Evolutionary conservation across 2,329 filamentous ascomycete species (phyloP).

Genomic region (Fusarium austroafricanum): DNA sequence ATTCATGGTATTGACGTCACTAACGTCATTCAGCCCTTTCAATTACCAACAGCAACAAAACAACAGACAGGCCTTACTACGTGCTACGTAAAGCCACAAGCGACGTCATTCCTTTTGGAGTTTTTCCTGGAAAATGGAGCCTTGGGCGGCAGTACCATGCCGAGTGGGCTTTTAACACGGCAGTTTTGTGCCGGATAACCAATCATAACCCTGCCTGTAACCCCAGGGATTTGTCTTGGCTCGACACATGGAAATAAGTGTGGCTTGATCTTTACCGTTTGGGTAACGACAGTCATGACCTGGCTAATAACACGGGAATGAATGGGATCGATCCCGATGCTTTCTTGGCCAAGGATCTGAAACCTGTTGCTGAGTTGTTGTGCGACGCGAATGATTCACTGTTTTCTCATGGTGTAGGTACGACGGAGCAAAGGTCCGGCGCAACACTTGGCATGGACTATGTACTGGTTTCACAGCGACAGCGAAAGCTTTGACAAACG

Average conservation of each 20-base stretch:
- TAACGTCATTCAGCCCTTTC: slow-evolving; percentile 11
- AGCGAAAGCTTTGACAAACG: neutral
- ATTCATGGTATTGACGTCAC: slow-evolving; percentile 32
- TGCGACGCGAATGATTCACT: slow-evolving; percentile 15
- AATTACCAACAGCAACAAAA: neutral
- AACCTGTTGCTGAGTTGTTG: slow-evolving; percentile 7
- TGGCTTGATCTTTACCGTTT: slow-evolving; percentile 24
- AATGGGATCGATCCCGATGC: neutral
- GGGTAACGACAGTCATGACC: neutral
- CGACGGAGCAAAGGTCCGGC: neutral
- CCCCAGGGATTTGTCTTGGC: slow-evolving; percentile 28
- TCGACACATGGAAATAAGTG: slow-evolving; percentile 7
- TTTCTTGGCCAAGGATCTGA: neutral
- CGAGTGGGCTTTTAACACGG: slow-evolving; percentile 28
- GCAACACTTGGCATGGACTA: neutral
- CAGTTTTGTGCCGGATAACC: slow-evolving; percentile 32
- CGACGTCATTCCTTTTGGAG: slow-evolving; percentile 30
- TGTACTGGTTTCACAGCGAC: neutral
- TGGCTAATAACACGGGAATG: slow-evolving; percentile 10
- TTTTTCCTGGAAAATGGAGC: slow-evolving; percentile 12
- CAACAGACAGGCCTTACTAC: neutral
- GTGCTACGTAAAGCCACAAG: slow-evolving; percentile 27
- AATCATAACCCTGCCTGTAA: slow-evolving; percentile 5
- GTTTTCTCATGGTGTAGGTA: neutral
- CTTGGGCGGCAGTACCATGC: slow-evolving; percentile 37